phyloP scores from a whole-genome alignment of 2,329 filamentous ascomycete species.

The Calonectria naviculata region DNA sequence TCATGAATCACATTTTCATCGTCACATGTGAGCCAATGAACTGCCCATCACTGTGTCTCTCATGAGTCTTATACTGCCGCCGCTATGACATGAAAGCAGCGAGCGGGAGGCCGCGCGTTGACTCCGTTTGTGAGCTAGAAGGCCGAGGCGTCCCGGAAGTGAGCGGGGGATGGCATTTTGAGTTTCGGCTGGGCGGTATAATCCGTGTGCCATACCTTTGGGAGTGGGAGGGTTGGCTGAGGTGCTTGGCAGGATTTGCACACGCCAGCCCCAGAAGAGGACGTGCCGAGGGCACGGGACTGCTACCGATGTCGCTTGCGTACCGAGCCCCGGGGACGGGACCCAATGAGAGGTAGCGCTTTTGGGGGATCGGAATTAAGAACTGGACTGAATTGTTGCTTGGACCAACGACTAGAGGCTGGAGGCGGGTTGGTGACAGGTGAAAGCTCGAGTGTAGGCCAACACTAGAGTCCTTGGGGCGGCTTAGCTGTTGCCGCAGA shows the following conservation, averaged over 20 bases:
- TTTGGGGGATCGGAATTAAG: slow-evolving; percentile 4
- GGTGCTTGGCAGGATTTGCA: slow-evolving; percentile 6
- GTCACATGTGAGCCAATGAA: slow-evolving; percentile 3
- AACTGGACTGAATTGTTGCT: slow-evolving; percentile 6
- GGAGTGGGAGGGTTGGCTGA: background rate
- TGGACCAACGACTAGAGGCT: slow-evolving; percentile 5
- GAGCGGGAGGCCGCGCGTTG: slow-evolving; percentile 10
- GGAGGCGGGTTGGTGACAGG: slow-evolving; percentile 2
- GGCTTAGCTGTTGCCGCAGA: background rate
- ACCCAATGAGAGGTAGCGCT: slow-evolving; percentile 7
- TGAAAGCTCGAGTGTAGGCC: background rate
- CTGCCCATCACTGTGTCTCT: background rate
- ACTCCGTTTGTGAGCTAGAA: slow-evolving; percentile 10
- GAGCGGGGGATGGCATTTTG: background rate
- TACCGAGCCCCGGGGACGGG: slow-evolving; percentile 30
- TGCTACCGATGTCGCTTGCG: slow-evolving; percentile 37
- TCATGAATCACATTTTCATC: background rate
- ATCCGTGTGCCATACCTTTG: slow-evolving; percentile 7
- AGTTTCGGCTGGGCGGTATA: slow-evolving; percentile 15
- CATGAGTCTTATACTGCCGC: slow-evolving; percentile 5
- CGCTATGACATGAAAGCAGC: background rate
- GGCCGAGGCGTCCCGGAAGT: slow-evolving; percentile 1
- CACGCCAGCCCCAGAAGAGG: slow-evolving; percentile 22
- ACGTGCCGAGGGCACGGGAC: slow-evolving; percentile 36
- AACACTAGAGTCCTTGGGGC: background rate